Conservation (phyloP, 495 filamentous ascomycete species). For the Penicillium parvum region DNA sequence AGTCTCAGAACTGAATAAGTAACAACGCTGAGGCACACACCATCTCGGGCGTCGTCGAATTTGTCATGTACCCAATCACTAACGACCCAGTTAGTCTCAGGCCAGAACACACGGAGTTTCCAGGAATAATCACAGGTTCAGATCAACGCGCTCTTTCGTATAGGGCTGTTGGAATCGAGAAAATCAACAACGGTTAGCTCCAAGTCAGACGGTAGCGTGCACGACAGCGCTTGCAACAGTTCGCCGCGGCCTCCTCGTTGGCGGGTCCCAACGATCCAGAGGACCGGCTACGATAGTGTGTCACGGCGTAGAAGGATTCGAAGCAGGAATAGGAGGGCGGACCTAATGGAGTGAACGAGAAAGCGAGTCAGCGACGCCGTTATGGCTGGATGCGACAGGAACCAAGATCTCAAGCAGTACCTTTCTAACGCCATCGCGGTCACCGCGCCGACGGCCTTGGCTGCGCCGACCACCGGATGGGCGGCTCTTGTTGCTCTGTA, state of each 20-base stretch:
- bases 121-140: slow-evolving; percentile 47
- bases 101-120: slow-evolving; percentile 2
- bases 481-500: slow-evolving; percentile 34
- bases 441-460: slow-evolving; percentile 58
- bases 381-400: not conserved
- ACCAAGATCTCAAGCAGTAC: slow-evolving; percentile 31
- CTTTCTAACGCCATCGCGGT: slow-evolving; percentile 72
- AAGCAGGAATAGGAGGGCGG: slow-evolving; percentile 40
- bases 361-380: slow-evolving; percentile 27
- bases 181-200: slow-evolving; percentile 52
- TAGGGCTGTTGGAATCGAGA: slow-evolving; percentile 51
- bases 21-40: slow-evolving; percentile 27
- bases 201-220: slow-evolving; percentile 45
- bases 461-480: slow-evolving; percentile 50
- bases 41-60: slow-evolving; percentile 62
- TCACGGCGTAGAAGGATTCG: slow-evolving; percentile 38
- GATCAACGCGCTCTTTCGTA: slow-evolving; percentile 48
- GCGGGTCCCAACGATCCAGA: slow-evolving; percentile 28
- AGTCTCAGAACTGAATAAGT: slow-evolving; percentile 25
- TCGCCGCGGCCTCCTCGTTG: slow-evolving; percentile 30
- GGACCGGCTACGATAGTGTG: slow-evolving; percentile 32
- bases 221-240: slow-evolving; percentile 38
- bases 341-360: slow-evolving; percentile 29
- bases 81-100: slow-evolving; percentile 11
- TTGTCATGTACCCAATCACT: slow-evolving; percentile 93